Evolutionary conservation across 768 basidiomycete species (phyloP).

Genomic region (Amanita rubescens): DNA sequence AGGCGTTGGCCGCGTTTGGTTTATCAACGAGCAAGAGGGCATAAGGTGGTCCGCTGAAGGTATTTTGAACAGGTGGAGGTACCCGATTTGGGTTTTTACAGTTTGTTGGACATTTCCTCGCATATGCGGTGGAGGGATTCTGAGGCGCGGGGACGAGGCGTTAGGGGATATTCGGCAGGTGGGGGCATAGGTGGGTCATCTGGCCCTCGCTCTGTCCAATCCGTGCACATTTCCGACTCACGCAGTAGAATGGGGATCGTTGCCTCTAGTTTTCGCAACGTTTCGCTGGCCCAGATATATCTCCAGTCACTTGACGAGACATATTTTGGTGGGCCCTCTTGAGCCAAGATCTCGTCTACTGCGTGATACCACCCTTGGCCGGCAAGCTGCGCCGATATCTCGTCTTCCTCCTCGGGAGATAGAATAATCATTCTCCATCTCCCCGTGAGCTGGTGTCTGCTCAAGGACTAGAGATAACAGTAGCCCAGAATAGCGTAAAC

Average conservation of each 20-base stretch:
- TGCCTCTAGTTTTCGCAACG: constrained; percentile 68
- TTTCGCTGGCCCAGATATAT: constrained; percentile 77
- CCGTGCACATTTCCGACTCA: constrained; percentile 45
- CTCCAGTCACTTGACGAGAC: constrained; percentile 84
- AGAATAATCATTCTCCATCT: constrained; percentile 84
- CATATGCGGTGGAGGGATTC: constrained; percentile 59
- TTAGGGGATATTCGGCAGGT: constrained; percentile 72
- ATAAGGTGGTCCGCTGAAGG: constrained; percentile 78
- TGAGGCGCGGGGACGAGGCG: constrained; percentile 74
- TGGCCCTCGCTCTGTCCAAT: constrained; percentile 47
- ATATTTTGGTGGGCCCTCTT: constrained; percentile 52
- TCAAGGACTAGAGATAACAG: constrained; percentile 69
- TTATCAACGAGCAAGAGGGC: constrained; percentile 85
- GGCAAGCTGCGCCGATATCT: constrained; percentile 73
- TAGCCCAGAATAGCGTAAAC: constrained; percentile 52
- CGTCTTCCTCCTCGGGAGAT: constrained; percentile 90
- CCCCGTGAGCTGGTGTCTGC: constrained; percentile 78
- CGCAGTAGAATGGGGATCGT: constrained; percentile 62
- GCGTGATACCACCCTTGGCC: constrained; percentile 85
- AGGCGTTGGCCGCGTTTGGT: constrained; percentile 81
- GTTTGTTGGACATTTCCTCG: constrained; percentile 33
- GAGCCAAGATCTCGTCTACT: constrained; percentile 69
- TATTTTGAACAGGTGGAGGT: constrained; percentile 37
- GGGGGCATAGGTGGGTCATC: constrained; percentile 65
- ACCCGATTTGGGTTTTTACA: constrained; percentile 21